These are phyloP conservation scores for Tympanopsis confertula DNA, from an alignment of 2,329 filamentous ascomycete genomes.

Conservation along the genomic window DNA sequence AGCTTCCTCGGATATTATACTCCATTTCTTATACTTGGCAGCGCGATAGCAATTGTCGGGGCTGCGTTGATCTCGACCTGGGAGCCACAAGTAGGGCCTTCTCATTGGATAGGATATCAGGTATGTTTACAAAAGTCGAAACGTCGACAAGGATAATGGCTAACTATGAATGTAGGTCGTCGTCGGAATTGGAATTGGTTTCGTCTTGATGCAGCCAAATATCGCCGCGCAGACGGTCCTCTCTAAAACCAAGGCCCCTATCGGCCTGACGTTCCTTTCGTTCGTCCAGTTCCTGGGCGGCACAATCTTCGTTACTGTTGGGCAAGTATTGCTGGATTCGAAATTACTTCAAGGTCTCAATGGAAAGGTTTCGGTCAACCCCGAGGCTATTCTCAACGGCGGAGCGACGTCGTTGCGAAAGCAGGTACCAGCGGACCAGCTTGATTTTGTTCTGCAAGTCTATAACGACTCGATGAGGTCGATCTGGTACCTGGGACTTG, in stretches of 20 bases:
- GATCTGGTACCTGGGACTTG: too few species aligned
- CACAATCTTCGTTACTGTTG: slow-evolving; percentile 11
- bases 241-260: slow-evolving; percentile 9
- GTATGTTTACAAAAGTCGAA: too few species aligned
- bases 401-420: too few species aligned
- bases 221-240: slow-evolving; percentile 13
- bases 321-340: too few species aligned
- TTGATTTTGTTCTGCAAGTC: too few species aligned
- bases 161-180: too few species aligned
- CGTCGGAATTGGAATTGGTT: slow-evolving; percentile 14
- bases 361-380: too few species aligned
- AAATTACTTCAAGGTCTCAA: too few species aligned
- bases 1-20: slow-evolving; percentile 13
- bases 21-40: slow-evolving; percentile 11
- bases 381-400: too few species aligned
- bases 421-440: too few species aligned
- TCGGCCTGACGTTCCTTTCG: slow-evolving; percentile 10
- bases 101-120: slow-evolving; percentile 17
- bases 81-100: slow-evolving; percentile 4
- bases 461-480: too few species aligned
- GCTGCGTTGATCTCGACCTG: slow-evolving; percentile 14
- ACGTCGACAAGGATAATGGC: too few species aligned
- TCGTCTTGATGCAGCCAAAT: slow-evolving; percentile 12
- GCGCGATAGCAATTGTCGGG: slow-evolving; percentile 10
- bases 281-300: slow-evolving; percentile 11